These are phyloP conservation scores for Mortierella sp. DNA, from an alignment of 371 early-diverging fungal genomes.

Conservation along the genomic window DNA sequence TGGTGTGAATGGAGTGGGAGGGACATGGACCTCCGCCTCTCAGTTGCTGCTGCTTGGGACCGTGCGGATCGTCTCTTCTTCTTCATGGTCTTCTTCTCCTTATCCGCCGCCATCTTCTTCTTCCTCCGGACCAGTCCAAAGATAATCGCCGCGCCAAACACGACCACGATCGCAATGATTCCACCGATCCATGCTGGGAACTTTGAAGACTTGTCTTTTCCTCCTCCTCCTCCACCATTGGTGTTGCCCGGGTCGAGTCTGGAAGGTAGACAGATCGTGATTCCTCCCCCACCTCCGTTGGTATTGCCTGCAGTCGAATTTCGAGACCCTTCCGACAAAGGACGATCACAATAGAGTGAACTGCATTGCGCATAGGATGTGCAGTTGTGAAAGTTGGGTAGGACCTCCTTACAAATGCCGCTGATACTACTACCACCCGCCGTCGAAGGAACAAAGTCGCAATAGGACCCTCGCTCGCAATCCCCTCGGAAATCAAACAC, in stretches of 20 bases:
- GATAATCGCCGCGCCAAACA: slow-evolving; percentile 23
- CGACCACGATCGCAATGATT: slow-evolving; percentile 22
- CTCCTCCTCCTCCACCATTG: not conserved
- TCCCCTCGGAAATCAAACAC: slow-evolving; percentile 37
- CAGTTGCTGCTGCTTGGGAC: not conserved
- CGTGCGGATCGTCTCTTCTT: slow-evolving; percentile 4
- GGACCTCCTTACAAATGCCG: slow-evolving; percentile 35
- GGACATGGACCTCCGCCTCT: not conserved
- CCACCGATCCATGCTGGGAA: slow-evolving; percentile 36
- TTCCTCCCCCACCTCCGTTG: no score
- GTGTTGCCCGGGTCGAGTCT: slow-evolving; percentile 12
- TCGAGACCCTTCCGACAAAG: not conserved
- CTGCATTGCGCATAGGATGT: slow-evolving; percentile 43
- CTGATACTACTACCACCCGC: not conserved
- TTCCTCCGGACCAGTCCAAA: slow-evolving; percentile 32
- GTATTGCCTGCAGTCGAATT: slow-evolving; percentile 2
- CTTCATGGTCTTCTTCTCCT: slow-evolving; percentile 22
- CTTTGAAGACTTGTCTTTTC: not conserved
- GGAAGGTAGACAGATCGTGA: slow-evolving; percentile 28
- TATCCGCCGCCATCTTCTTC: slow-evolving; percentile 25
- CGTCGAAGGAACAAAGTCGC: slow-evolving; percentile 16
- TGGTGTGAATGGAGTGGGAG: not conserved
- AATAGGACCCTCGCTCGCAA: slow-evolving; percentile 42
- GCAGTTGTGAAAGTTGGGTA: slow-evolving; percentile 42
- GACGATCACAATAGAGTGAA: slow-evolving; percentile 26